Evolutionary conservation across 2,329 filamentous ascomycete genomes (phyloP).

Genomic region (Chaetomiaceae sp.): DNA sequence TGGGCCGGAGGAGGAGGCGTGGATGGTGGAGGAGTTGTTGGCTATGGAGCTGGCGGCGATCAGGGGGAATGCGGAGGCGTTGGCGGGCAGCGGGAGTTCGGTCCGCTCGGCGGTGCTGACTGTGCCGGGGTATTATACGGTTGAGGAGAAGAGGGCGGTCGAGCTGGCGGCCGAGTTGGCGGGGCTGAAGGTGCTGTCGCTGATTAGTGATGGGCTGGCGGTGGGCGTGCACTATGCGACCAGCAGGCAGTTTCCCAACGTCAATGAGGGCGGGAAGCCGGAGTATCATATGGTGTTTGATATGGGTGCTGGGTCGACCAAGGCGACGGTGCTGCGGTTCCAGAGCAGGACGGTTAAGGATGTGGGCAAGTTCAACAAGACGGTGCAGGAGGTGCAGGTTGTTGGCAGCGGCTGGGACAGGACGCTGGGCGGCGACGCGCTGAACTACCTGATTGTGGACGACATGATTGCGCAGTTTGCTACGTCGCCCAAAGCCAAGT

Average conservation of each 20-base stretch:
- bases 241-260: conserved; percentile 78
- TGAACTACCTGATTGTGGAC: conserved; percentile 84
- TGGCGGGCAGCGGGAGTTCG: conserved; percentile 70
- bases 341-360: conserved; percentile 89
- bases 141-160: conserved; percentile 83
- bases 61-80: conserved; percentile 76
- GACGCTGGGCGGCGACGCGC: conserved; percentile 80
- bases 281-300: conserved; percentile 94
- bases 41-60: conserved; percentile 96
- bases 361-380: conserved; percentile 90
- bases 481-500: conserved; percentile 63
- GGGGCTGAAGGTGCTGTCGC: conserved; percentile 75
- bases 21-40: conserved; percentile 86
- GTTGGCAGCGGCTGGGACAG: conserved; percentile 84
- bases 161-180: conserved; percentile 81
- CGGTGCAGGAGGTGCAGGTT: conserved; percentile 89
- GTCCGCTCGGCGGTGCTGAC: conserved; percentile 85
- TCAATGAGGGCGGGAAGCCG: conserved; percentile 76
- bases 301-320: conserved; percentile 94
- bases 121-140: conserved; percentile 83
- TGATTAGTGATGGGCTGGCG: conserved; percentile 85
- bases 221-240: conserved; percentile 96
- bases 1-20: conserved; percentile 56
- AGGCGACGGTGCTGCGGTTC: conserved; percentile 84
- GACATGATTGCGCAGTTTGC: conserved; percentile 82